Evolutionary conservation across 2,329 filamentous ascomycete species (phyloP).

Genomic region (Leptographium procerum): DNA sequence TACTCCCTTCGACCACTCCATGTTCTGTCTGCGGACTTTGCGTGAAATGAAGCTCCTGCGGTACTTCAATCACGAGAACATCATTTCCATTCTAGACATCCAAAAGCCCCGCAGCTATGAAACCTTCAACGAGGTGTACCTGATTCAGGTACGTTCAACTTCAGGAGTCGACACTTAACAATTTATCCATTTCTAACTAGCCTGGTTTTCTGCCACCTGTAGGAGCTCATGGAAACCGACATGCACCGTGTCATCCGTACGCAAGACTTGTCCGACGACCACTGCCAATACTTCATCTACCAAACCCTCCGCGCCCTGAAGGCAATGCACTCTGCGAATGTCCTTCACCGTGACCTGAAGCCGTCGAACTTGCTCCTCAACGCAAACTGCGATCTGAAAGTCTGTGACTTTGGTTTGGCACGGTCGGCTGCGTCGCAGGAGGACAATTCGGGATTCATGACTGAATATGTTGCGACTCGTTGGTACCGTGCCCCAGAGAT

Average conservation of each 20-base stretch:
- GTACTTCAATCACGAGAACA: conserved; percentile 99
- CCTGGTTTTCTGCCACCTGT: background rate
- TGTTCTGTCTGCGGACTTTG: conserved; percentile 93
- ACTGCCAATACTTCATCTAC: conserved; percentile 99
- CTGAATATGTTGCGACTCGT: conserved; percentile 97
- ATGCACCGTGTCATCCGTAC: conserved; percentile 99
- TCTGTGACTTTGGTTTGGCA: conserved; percentile 95
- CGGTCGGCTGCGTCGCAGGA: conserved; percentile 93
- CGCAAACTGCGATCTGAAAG: conserved; percentile 97
- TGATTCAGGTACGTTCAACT: conserved; percentile 66
- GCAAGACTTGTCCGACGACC: conserved; percentile 95
- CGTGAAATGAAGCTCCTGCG: conserved; percentile 98
- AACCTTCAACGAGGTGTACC: conserved; percentile 92
- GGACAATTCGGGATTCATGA: conserved; percentile 99
- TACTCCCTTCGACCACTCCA: conserved; percentile 96
- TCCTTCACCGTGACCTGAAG: conserved; percentile 93
- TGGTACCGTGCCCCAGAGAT: conserved; percentile 99
- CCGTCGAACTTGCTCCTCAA: conserved; percentile 94
- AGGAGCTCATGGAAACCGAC: conserved; percentile 99
- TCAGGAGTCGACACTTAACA: background rate
- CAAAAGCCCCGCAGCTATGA: conserved; percentile 96
- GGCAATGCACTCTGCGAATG: conserved; percentile 98
- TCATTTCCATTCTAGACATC: conserved; percentile 98
- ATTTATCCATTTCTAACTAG: background rate
- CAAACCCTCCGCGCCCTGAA: conserved; percentile 95